Conservation (phyloP, 129 eudicot genomes). For the Oenanthe sinensis region DNA sequence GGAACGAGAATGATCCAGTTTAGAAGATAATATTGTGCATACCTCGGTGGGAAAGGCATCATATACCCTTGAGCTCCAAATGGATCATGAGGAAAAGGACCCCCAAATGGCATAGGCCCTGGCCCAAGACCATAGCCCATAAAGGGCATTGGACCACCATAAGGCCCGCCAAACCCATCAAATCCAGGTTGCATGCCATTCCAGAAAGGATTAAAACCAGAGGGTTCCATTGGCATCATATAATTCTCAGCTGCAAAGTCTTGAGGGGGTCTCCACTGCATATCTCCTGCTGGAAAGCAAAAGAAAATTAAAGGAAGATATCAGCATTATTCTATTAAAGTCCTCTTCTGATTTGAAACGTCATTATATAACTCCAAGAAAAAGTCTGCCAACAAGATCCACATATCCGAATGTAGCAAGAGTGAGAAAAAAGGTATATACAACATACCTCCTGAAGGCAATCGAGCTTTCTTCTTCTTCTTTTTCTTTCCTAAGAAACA, state of each 20-base stretch:
- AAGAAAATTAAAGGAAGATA: not conserved
- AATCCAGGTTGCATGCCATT: constrained; percentile 75
- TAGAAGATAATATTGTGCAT: constrained; percentile 8
- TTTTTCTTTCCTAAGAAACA: constrained; percentile 67
- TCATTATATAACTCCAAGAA: not conserved
- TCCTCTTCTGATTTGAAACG: not conserved
- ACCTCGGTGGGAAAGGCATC: constrained; percentile 83
- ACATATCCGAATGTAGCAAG: not conserved
- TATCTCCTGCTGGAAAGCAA: constrained; percentile 53
- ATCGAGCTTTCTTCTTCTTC: constrained; percentile 71
- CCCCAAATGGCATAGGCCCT: constrained; percentile 73
- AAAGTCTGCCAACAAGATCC: not conserved
- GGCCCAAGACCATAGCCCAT: constrained; percentile 69
- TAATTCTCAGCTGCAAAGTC: constrained; percentile 62
- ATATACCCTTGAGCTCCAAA: constrained; percentile 57
- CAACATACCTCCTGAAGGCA: constrained; percentile 53
- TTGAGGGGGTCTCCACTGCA: constrained; percentile 79
- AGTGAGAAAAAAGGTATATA: not conserved
- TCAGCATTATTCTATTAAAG: constrained; percentile 5
- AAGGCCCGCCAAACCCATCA: constrained; percentile 52
- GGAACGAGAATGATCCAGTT: constrained; percentile 20
- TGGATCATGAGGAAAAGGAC: constrained; percentile 66
- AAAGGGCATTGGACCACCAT: constrained; percentile 55
- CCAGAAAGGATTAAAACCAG: constrained; percentile 63
- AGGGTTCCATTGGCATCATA: constrained; percentile 73